Evolutionary conservation across 352 stramenopile species (phyloP), one percentile per base, ranked within the genome.

Genomic region (Globisporangium solare): DNA sequence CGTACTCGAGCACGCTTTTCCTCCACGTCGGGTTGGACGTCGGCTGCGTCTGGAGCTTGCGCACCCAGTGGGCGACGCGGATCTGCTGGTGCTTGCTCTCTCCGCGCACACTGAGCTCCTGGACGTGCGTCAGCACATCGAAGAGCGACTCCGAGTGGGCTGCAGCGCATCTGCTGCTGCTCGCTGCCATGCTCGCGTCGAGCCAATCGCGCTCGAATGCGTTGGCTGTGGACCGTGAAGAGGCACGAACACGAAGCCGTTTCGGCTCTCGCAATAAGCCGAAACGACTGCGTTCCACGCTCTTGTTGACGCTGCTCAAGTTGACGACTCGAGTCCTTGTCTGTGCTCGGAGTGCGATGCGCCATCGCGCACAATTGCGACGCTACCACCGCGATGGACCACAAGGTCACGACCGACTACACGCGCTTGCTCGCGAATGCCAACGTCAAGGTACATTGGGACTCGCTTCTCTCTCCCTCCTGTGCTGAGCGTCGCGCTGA

Each of bases 331-430:
- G 27, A 35, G 7, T 11, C 5, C 27, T 41, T 17, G 51, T 48
- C 51, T 13, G 13, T 12, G 37, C 5, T 27, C 15, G 1, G 6
- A 18, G 17, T 39, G 6, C 14, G 27, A 35, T 6, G 27, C 5
- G 7, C 7, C 27, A 11, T 35, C 27, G 27, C 27, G 27, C 27
- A 35, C 1, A 35, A 35, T 35, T 35, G 27, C 27, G 27, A 8
- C 27, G 18, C 27, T 27, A 12, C 2, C 20, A 12, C 8, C 2
- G 14, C 21, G 3, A 93, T 93, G 83, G 83, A 90, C 63, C 83
- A 93, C 70, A 93, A 89, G 60, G 79, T 93, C 66, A 90, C 83
- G 47, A 91, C 79, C 11, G 83, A 93, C 63, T 93, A 93, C 71
- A 93, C 83, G 24, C 77, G 83, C 32, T 62, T 89, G 58, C 73